Conservation (phyloP, 768 basidiomycete species). For the Leccinum olivaceopallidum region DNA sequence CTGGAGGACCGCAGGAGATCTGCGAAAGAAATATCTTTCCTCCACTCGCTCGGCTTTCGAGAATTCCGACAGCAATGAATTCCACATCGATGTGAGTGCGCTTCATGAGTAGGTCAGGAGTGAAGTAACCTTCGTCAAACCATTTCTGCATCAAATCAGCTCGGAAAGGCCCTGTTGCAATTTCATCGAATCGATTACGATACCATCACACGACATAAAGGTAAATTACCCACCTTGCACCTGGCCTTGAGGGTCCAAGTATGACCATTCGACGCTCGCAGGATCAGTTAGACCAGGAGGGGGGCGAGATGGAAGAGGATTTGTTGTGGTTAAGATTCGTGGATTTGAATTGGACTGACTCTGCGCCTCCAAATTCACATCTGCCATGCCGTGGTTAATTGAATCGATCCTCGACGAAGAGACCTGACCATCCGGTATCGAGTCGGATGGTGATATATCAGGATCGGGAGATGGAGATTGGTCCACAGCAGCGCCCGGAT, state of each 20-base stretch:
- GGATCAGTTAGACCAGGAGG: slow-evolving; percentile 55
- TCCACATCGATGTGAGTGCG: slow-evolving; percentile 68
- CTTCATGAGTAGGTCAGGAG: slow-evolving; percentile 79
- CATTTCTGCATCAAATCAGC: slow-evolving; percentile 93
- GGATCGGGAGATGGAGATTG: slow-evolving; percentile 14
- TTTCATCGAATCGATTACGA: slow-evolving; percentile 4
- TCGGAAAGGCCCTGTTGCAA: slow-evolving; percentile 74
- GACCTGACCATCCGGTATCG: slow-evolving; percentile 7
- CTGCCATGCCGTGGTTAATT: slow-evolving; percentile 12
- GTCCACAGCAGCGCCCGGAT: slow-evolving; percentile 9
- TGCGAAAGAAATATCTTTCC: slow-evolving; percentile 67
- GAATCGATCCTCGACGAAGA: slow-evolving; percentile 13
- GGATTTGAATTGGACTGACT: slow-evolving; percentile 7
- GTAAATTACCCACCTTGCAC: slow-evolving; percentile 67
- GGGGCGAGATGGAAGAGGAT: slow-evolving; percentile 30
- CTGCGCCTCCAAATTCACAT: slow-evolving; percentile 18
- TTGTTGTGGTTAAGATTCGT: slow-evolving; percentile 10
- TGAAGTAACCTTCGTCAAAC: slow-evolving; percentile 90
- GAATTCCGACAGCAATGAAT: slow-evolving; percentile 65
- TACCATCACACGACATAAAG: neutral
- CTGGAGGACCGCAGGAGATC: slow-evolving; percentile 49
- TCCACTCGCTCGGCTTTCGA: slow-evolving; percentile 50
- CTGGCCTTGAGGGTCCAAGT: slow-evolving; percentile 89
- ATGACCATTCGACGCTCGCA: slow-evolving; percentile 79
- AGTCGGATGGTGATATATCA: slow-evolving; percentile 11